Base-by-base conservation (phyloP, 2,329 filamentous ascomycete genomes). In the Aspergillus candidus region DNA sequence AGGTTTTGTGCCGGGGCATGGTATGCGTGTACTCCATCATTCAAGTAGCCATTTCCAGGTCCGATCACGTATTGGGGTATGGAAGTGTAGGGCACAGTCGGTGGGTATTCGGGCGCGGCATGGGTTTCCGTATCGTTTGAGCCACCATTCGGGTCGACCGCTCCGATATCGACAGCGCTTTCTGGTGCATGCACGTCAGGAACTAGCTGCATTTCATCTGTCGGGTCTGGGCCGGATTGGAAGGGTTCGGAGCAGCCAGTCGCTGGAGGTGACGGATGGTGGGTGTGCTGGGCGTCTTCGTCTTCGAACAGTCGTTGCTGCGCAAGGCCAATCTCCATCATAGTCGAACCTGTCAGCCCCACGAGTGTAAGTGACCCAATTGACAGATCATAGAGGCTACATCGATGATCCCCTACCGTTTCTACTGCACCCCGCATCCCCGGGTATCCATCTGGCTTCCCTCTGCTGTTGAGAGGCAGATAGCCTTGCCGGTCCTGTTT, bases 401-500 rank as follows among this genome's bases (percentile, higher is more conserved):
- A 6, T n/a, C 29, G 27, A 29, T 13, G 7, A 35, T 53, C 56
- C 52, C 62, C 42, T 49, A 64, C 61, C 57, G 51, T 58, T 59
- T 47, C 62, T 63, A 36, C 54, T 59, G 43, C 49, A 54, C 31
- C 56, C 60, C 38, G 47, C 55, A 8, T 57, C 51, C 6, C 50
- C 50, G 11, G 62, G 58, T 44, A 65, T 61, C 64, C 63, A 66
- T 47, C 53, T 56, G 40, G 65, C 60, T 51, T 65, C 64, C 18
- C 59, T 57, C 38, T 50, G 57, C 42, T 59, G 59, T 43, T 68
- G 65, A 7, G 62, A 66, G 4, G 58, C 53, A 4, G 64, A 60
- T 15, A 54, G 11, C 4, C 33, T 34, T 1, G 18, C 32, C 10
- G 51, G 51, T 6, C 17, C 34, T 14, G 35, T 44, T 22, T 58